phyloP scores from a whole-genome alignment of 139 green algal species.

The Monoraphidium neglectum region DNA sequence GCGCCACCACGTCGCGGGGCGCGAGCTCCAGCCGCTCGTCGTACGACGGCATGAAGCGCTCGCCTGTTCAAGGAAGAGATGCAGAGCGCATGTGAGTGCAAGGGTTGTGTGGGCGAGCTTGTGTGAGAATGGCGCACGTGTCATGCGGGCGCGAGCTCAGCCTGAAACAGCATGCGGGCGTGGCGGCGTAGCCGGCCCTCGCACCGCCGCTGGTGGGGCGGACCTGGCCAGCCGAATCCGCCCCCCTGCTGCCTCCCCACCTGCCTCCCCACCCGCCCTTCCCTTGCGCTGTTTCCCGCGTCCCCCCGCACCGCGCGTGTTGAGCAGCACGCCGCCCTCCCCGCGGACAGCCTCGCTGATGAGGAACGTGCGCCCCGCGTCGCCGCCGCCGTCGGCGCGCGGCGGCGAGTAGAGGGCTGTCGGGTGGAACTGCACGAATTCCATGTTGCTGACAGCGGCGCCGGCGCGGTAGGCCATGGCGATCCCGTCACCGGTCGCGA shows the following conservation, averaged over 20 bases:
- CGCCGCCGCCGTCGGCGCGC: not conserved
- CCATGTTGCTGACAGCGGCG: conserved; percentile 91
- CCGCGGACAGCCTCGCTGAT: conserved; percentile 97
- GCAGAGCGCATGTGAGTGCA: too few species aligned
- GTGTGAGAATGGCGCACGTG: too few species aligned
- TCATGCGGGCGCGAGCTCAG: too few species aligned
- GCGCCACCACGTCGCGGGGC: conserved; percentile 93
- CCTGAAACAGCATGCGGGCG: too few species aligned
- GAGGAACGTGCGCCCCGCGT: conserved; percentile 76
- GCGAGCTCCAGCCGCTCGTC: conserved; percentile 93
- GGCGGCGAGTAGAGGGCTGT: conserved; percentile 71
- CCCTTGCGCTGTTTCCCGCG: too few species aligned
- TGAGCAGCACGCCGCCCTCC: conserved; percentile 90
- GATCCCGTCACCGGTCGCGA: conserved; percentile 95
- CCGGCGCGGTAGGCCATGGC: conserved; percentile 91
- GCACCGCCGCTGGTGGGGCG: too few species aligned
- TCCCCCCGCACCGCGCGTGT: conserved; percentile 56
- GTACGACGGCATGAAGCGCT: conserved; percentile 96
- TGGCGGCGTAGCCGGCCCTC: too few species aligned
- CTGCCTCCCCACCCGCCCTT: too few species aligned
- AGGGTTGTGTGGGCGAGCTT: too few species aligned
- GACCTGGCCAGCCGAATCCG: too few species aligned
- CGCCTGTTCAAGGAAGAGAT: conserved; percentile 12
- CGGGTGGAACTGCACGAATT: conserved; percentile 99
- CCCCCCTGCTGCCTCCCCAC: too few species aligned